phyloP scores from a whole-genome alignment of 2,329 filamentous ascomycete genomes.

The Xylaria arbuscula region DNA sequence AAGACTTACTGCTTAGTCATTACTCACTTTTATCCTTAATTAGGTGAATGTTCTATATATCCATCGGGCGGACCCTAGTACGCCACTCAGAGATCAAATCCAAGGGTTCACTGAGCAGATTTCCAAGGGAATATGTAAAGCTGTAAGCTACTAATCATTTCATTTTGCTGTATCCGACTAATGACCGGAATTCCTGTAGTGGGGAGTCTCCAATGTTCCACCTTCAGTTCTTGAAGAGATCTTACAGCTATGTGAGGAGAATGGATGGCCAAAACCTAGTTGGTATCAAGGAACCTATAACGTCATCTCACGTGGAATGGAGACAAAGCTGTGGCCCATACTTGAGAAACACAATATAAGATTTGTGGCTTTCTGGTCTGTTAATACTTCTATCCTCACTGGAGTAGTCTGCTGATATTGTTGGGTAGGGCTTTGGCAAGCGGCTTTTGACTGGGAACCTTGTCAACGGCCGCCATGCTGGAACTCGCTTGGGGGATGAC shows the following conservation, averaged over 20 bases:
- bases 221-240: constrained; percentile 48
- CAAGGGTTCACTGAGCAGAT: constrained; percentile 50
- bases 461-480: background rate
- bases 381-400: background rate
- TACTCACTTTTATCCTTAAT: background rate
- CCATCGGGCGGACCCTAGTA: constrained; percentile 51
- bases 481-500: background rate
- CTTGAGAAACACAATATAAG: constrained; percentile 48
- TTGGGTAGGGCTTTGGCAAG: background rate
- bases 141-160: constrained; percentile 45
- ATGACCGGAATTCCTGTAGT: constrained; percentile 36
- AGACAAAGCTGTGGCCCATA: constrained; percentile 52
- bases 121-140: constrained; percentile 40
- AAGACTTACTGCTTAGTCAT: background rate
- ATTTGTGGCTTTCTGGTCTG: constrained; percentile 40
- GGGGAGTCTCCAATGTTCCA: constrained; percentile 54
- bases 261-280: constrained; percentile 52
- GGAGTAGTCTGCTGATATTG: background rate
- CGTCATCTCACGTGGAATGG: constrained; percentile 51
- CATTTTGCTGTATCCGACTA: background rate
- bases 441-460: background rate
- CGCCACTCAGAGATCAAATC: constrained; percentile 52
- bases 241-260: constrained; percentile 50
- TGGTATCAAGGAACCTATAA: constrained; percentile 57
- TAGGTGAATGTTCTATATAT: constrained; percentile 53